Conservation (phyloP, 1,139 yeast genomes). For the Entelexis sorbosivorans region DNA sequence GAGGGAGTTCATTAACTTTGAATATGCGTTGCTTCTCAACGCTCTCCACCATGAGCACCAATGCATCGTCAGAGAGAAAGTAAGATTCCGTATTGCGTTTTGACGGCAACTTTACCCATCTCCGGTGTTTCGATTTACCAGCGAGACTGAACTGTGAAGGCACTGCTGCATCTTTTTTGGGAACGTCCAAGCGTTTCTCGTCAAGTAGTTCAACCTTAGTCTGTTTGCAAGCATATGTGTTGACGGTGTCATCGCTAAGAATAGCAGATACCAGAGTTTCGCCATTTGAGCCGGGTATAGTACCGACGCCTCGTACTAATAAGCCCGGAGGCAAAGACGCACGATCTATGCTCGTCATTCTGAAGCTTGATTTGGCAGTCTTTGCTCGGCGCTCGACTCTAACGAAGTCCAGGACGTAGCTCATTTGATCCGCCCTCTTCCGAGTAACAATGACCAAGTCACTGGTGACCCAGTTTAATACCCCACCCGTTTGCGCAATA, state of each 20-base stretch:
- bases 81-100: background rate
- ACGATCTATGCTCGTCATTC: background rate
- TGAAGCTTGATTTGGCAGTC: background rate
- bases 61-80: background rate
- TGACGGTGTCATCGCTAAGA: conserved; percentile 2
- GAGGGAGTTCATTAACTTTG: background rate
- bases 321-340: background rate
- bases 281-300: no score
- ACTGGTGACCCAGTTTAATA: background rate
- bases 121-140: background rate
- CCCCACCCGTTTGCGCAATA: background rate
- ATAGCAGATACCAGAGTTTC: background rate
- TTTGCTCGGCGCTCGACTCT: background rate
- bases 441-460: background rate
- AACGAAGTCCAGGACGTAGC: background rate
- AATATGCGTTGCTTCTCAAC: background rate
- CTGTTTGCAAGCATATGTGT: background rate
- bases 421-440: background rate
- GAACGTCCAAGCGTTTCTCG: conserved; percentile 1
- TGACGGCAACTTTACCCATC: background rate
- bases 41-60: background rate
- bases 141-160: background rate
- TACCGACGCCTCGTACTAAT: background rate
- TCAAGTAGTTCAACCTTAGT: background rate
- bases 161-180: background rate